Evolutionary conservation across 257 asterid species (phyloP), one percentile per base, ranked within the genome.

Genomic region (Solanum chiquidenum): DNA sequence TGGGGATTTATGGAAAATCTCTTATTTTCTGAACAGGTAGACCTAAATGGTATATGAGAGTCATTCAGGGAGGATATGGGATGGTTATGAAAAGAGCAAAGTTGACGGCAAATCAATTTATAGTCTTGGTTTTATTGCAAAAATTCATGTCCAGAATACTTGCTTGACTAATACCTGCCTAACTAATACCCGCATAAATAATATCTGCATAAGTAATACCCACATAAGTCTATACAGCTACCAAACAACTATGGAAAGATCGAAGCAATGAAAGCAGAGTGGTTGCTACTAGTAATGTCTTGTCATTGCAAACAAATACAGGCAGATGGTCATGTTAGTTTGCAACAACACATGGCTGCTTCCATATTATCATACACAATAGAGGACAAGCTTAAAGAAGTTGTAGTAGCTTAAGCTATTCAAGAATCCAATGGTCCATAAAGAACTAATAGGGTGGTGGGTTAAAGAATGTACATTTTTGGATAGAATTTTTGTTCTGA

Each of bases 381-480:
- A 35, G 3, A 52, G n/a, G n/a, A 52, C 62, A 18, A 2, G 62
- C 4, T 52, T 52, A 52, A 49, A 49, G 58, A 52, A 52, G n/a
- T 52, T 6, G 60, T 49, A 49, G 10, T 52, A 52, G n/a, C n/a
- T 52, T 52, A 52, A 25, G 74, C 79, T 21, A 69, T 66, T 64
- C 25, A 66, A 66, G 87, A 85, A 85, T 85, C 42, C 64, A 85
- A 38, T 55, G 52, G 86, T 84, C n/a, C 58, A 60, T 35, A 8
- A 60, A 84, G 76, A 84, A 35, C 23, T 9, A 64, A 14, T 40
- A 20, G 87, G 64, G 84, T 44, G 83, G 82, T 44, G 68, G 80
- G 74, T 88, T 89, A 35, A 66, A 87, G 93, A 91, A 91, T 92
- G 90, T 91, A 93, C 93, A 92, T 21, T 90, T 91, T 88, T 83